Percentiles rank a stretch among this genome's conserved stretches.
Evolutionary conservation across 306 rosid genomes (phyloP).

Genomic region (Malus fusca): DNA sequence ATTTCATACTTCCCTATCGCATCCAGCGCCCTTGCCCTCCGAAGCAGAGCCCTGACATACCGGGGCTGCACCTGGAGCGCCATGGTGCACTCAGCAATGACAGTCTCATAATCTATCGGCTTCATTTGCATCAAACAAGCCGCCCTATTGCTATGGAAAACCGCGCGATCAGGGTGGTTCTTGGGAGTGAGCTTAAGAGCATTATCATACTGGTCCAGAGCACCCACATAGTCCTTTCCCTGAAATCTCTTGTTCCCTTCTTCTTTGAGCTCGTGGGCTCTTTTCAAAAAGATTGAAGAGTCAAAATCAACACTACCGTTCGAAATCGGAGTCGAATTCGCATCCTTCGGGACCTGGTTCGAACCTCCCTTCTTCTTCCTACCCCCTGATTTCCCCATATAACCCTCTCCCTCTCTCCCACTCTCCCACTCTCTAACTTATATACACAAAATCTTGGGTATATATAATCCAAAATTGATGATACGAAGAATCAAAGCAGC

Average conservation of each 20-base stretch:
- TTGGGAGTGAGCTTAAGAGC: slow-evolving; percentile 81
- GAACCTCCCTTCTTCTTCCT: slow-evolving; percentile 81
- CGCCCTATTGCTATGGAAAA: slow-evolving; percentile 86
- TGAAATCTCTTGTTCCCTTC: slow-evolving; percentile 84
- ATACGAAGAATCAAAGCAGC: neutral
- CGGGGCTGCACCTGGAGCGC: slow-evolving; percentile 90
- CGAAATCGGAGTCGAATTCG: slow-evolving; percentile 29
- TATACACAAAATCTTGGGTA: neutral
- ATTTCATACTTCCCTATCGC: slow-evolving; percentile 73
- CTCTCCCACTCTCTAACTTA: neutral
- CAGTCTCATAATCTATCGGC: slow-evolving; percentile 79
- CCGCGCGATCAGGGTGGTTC: slow-evolving; percentile 67
- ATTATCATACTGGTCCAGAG: slow-evolving; percentile 82
- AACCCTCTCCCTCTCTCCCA: neutral
- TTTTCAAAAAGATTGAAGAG: slow-evolving; percentile 70
- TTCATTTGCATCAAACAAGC: slow-evolving; percentile 97
- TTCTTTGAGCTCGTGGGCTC: slow-evolving; percentile 90
- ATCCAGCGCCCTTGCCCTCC: slow-evolving; percentile 81
- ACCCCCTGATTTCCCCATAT: slow-evolving; percentile 93
- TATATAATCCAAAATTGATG: slow-evolving; percentile 7
- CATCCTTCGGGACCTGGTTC: slow-evolving; percentile 39
- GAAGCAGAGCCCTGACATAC: slow-evolving; percentile 71
- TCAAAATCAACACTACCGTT: slow-evolving; percentile 71
- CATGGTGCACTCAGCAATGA: slow-evolving; percentile 81
- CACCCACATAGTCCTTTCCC: slow-evolving; percentile 78